These are phyloP conservation scores for Globisporangium iwayamae DNA, from an alignment of 352 stramenopile species.

Conservation along the genomic window DNA sequence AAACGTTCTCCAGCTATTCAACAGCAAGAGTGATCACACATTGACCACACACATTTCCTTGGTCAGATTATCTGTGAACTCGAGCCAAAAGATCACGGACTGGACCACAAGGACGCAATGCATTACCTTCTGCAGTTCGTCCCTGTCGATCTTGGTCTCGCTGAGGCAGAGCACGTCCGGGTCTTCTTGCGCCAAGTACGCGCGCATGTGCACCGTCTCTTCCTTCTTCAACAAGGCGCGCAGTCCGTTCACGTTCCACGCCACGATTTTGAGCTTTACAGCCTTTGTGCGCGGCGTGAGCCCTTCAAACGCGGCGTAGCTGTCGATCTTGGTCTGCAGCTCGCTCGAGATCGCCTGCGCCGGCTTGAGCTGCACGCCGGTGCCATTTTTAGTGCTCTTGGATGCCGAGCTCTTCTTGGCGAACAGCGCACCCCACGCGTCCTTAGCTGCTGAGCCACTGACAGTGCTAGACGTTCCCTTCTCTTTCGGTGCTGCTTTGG, in stretches of 20 bases:
- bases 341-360: conserved; percentile 29
- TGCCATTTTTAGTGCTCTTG: background rate
- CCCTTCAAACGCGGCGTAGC: conserved; percentile 45
- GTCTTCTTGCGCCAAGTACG: conserved; percentile 76
- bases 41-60: background rate
- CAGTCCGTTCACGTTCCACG: conserved; percentile 85
- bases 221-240: conserved; percentile 73
- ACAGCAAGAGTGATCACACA: background rate
- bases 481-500: background rate
- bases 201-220: conserved; percentile 57
- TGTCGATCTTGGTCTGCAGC: conserved; percentile 44
- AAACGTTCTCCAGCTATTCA: conserved; percentile 47
- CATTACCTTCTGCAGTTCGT: conserved; percentile 55
- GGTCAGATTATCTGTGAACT: background rate
- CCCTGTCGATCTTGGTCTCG: conserved; percentile 78
- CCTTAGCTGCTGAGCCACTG: conserved; percentile 16
- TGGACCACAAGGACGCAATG: background rate
- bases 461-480: background rate
- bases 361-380: conserved; percentile 18
- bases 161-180: conserved; percentile 82
- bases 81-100: background rate
- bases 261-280: conserved; percentile 43
- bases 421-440: conserved; percentile 44
- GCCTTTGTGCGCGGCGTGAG: conserved; percentile 25
- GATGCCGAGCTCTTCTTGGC: conserved; percentile 13